Conservation (phyloP, 1,284 basidiomycete genomes). For the Golubevia sp. region DNA sequence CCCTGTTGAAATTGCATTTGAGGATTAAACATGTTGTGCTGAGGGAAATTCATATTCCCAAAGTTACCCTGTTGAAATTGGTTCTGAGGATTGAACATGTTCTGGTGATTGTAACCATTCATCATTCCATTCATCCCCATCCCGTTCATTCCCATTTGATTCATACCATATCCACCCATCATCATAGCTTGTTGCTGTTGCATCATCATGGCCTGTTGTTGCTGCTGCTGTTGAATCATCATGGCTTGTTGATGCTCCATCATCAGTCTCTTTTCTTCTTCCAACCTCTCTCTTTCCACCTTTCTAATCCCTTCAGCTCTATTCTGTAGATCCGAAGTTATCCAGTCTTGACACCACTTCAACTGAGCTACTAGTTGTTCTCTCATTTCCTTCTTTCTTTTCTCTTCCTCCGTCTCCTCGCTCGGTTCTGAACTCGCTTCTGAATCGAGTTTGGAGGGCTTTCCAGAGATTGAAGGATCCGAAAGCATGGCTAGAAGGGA, state of each 20-base stretch:
- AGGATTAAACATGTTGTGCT: no score
- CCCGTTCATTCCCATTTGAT: constrained; percentile 20
- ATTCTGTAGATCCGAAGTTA: background rate
- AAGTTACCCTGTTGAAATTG: background rate
- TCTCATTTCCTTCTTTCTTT: background rate
- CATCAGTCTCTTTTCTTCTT: constrained; percentile 1
- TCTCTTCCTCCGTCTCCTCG: background rate
- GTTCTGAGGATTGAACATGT: background rate
- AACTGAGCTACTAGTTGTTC: constrained; percentile 2
- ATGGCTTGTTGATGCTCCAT: constrained; percentile 36
- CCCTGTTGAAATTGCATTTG: background rate
- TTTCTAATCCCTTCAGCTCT: background rate
- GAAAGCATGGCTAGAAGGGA: background rate
- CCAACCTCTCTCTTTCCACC: background rate
- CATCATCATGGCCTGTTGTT: constrained; percentile 10
- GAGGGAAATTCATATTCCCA: no score
- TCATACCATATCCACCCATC: constrained; percentile 11
- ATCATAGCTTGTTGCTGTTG: background rate
- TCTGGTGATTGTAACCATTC: constrained; percentile 5
- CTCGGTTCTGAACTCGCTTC: constrained; percentile 6
- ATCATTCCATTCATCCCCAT: constrained; percentile 11
- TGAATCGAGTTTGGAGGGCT: background rate
- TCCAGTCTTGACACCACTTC: background rate
- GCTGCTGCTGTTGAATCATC: constrained; percentile 34
- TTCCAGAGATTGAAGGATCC: background rate